A percentile compares a stretch with the other conserved stretches of the same genome.
Evolutionary conservation across 75 land plant species (phyloP).

Genomic region (Chamaecyparis obtusa): DNA sequence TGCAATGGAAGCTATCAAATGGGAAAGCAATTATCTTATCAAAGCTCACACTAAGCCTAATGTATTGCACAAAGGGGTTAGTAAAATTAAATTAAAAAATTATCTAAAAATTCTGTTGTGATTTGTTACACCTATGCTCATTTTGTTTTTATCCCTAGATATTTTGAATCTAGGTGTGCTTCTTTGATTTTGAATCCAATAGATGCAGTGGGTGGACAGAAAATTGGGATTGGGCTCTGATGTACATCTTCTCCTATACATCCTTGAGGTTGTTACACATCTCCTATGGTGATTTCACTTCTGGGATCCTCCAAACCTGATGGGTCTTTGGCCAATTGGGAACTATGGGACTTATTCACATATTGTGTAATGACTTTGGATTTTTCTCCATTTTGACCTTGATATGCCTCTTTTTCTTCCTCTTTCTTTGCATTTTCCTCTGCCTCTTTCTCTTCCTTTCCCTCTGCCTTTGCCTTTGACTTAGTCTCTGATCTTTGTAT

Average conservation of each 20-base stretch:
- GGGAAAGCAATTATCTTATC: too few relatives aligned
- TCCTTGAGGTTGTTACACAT: not conserved
- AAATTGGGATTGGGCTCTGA: not conserved
- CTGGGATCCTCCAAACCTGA: not conserved
- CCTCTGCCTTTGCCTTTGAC: not conserved
- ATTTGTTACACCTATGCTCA: too few relatives aligned
- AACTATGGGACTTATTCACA: not conserved
- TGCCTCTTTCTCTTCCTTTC: too few relatives aligned
- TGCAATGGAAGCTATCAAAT: too few relatives aligned
- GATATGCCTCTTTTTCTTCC: too few relatives aligned
- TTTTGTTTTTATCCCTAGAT: too few relatives aligned
- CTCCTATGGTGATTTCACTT: not conserved
- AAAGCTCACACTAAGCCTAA: too few relatives aligned
- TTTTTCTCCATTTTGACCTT: not conserved
- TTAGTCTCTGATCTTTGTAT: not conserved
- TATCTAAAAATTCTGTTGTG: too few relatives aligned
- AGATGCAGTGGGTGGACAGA: not conserved
- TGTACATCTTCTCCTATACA: not conserved
- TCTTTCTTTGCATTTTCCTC: too few relatives aligned
- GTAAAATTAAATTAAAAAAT: too few relatives aligned
- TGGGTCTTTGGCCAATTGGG: not conserved
- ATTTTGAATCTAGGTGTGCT: not conserved
- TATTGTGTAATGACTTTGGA: not conserved
- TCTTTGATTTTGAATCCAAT: not conserved
- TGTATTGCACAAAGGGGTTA: too few relatives aligned